These are phyloP conservation scores for Ophiostoma himal-ulmi DNA, from an alignment of 2,329 filamentous ascomycete genomes.

Conservation along the genomic window DNA sequence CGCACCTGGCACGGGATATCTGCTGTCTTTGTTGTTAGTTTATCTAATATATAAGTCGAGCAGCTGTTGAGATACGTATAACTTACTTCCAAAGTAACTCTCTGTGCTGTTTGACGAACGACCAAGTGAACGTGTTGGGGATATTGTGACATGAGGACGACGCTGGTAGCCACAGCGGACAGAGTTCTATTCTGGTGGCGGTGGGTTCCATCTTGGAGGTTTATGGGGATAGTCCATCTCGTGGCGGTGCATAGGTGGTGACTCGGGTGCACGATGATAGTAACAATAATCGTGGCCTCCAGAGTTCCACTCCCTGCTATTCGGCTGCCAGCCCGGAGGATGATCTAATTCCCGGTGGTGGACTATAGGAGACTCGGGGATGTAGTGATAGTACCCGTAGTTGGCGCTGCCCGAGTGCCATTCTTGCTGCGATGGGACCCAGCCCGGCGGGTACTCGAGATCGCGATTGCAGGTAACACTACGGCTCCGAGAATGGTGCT, in stretches of 20 bases:
- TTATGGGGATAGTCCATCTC: background rate
- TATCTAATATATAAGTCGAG: background rate
- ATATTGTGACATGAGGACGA: background rate
- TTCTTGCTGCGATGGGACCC: background rate
- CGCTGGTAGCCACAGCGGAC: background rate
- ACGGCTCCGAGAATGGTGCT: background rate
- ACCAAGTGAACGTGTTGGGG: background rate
- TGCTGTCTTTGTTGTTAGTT: conserved; percentile 8
- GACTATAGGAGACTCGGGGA: background rate
- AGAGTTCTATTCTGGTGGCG: background rate
- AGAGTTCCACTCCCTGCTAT: background rate
- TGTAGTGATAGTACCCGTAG: background rate
- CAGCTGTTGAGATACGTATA: background rate
- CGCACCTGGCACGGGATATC: background rate
- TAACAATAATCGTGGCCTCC: background rate
- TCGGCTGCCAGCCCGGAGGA: background rate
- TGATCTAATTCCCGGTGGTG: background rate
- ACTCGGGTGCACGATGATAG: background rate
- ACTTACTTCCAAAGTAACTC: conserved; percentile 8
- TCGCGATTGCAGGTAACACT: background rate
- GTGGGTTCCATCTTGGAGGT: background rate
- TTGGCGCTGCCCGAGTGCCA: background rate
- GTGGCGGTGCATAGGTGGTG: background rate
- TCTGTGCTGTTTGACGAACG: background rate
- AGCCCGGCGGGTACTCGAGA: background rate